Conservation (phyloP, 768 basidiomycete species). For the Tricholoma saponaceum region DNA sequence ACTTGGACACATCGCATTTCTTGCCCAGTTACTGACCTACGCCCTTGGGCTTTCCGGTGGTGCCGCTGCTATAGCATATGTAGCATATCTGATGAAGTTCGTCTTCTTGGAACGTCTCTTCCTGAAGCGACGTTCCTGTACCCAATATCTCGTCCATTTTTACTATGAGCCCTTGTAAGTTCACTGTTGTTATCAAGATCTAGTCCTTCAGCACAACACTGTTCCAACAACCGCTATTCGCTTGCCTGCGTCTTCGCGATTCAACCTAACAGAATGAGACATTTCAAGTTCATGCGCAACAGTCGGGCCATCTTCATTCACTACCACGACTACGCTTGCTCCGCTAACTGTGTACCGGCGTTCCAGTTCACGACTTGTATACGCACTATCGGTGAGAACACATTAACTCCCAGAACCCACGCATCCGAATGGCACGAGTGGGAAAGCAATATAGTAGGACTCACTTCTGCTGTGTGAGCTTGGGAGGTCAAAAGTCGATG, state of each 20-base stretch:
- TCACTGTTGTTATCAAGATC: neutral
- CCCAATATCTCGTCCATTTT: neutral
- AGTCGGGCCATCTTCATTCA: neutral
- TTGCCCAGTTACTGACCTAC: neutral
- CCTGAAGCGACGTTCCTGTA: neutral
- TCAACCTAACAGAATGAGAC: neutral
- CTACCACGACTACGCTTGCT: constrained; percentile 4
- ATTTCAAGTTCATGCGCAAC: neutral
- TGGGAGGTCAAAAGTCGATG: neutral
- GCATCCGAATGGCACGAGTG: neutral
- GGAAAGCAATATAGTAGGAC: neutral
- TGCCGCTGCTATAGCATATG: neutral
- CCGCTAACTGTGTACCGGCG: constrained; percentile 53
- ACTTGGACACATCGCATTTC: neutral
- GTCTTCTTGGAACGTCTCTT: neutral
- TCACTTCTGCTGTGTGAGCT: neutral
- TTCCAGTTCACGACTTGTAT: constrained; percentile 20
- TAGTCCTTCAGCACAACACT: neutral
- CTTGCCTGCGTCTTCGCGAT: neutral
- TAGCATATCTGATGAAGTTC: neutral
- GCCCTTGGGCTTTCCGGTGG: neutral
- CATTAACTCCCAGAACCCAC: neutral
- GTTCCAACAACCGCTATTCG: neutral
- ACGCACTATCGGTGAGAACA: neutral
- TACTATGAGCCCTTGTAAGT: neutral